A percentile compares a stretch with the other conserved stretches of the same genome.
Conservation (phyloP, 2,329 filamentous ascomycete genomes). For the Aureobasidium melanogenum region DNA sequence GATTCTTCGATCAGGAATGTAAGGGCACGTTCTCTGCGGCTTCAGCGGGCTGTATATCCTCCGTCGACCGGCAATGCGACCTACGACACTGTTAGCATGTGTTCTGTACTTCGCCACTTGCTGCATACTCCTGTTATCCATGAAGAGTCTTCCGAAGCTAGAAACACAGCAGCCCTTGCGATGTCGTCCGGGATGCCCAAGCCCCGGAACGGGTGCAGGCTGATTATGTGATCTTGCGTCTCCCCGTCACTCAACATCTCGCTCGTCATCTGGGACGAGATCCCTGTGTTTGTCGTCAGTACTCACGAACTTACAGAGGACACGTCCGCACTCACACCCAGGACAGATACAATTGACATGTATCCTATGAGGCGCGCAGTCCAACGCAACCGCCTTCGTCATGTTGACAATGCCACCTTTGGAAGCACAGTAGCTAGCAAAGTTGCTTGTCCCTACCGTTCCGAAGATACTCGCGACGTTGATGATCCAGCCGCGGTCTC, state of each 20-base stretch:
- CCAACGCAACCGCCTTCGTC: constrained; percentile 38
- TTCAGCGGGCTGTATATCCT: constrained; percentile 9
- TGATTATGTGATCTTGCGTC: constrained; percentile 19
- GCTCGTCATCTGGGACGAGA: constrained; percentile 7
- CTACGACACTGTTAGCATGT: neutral
- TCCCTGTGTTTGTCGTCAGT: neutral
- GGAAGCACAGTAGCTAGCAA: constrained; percentile 36
- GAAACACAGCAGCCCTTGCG: constrained; percentile 17
- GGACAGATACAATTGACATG: constrained; percentile 36
- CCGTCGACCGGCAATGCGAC: constrained; percentile 11
- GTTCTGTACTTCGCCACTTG: neutral
- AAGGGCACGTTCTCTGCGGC: neutral
- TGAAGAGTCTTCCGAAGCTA: constrained; percentile 17
- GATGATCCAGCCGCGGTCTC: constrained; percentile 30
- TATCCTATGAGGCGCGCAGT: constrained; percentile 34
- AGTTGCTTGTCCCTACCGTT: constrained; percentile 20
- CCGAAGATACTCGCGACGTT: constrained; percentile 30
- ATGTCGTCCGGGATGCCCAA: constrained; percentile 19
- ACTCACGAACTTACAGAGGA: neutral
- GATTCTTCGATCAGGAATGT: neutral
- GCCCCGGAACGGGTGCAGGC: constrained; percentile 27
- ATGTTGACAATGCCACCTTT: constrained; percentile 41
- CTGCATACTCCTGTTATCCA: constrained; percentile 16
- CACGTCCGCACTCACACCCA: constrained; percentile 27
- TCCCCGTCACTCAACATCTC: constrained; percentile 22